Conservation (phyloP, 768 basidiomycete species). For the Rhodotorula kratochvilovae region DNA sequence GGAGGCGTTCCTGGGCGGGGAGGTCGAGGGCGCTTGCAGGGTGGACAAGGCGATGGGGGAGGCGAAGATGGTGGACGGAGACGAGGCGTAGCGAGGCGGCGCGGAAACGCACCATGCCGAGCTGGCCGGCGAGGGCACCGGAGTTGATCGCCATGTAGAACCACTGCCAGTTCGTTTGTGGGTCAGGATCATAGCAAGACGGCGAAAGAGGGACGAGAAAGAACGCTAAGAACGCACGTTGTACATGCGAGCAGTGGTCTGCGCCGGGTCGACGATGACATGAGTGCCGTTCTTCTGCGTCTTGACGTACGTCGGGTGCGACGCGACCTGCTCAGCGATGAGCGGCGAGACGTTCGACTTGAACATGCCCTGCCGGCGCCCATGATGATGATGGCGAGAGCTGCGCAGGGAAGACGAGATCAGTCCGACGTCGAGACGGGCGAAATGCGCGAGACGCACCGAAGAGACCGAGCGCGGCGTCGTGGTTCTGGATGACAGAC, state of each 20-base stretch:
- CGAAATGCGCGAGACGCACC: no score
- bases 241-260: conserved; percentile 68
- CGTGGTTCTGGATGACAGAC: conserved; percentile 57
- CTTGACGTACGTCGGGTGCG: conserved; percentile 18
- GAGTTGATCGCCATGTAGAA: conserved; percentile 53
- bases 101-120: conserved; percentile 43
- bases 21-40: conserved; percentile 1
- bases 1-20: conserved; percentile 11
- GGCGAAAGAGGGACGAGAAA: conserved; percentile 41
- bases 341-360: conserved; percentile 73
- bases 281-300: conserved; percentile 55
- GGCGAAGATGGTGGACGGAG: no score
- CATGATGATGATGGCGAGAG: conserved; percentile 58
- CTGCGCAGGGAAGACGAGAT: neutral
- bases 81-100: neutral
- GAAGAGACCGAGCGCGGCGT: conserved; percentile 54
- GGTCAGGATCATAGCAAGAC: no score
- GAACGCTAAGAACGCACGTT: conserved; percentile 46
- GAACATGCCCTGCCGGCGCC: conserved; percentile 50
- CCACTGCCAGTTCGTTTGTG: conserved; percentile 53
- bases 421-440: no score
- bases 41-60: neutral
- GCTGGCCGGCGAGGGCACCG: conserved; percentile 65
- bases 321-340: conserved; percentile 62
- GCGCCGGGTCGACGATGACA: conserved; percentile 67